Conservation (phyloP, 1,284 basidiomycete species). For the Ceratobasidium sp. region DNA sequence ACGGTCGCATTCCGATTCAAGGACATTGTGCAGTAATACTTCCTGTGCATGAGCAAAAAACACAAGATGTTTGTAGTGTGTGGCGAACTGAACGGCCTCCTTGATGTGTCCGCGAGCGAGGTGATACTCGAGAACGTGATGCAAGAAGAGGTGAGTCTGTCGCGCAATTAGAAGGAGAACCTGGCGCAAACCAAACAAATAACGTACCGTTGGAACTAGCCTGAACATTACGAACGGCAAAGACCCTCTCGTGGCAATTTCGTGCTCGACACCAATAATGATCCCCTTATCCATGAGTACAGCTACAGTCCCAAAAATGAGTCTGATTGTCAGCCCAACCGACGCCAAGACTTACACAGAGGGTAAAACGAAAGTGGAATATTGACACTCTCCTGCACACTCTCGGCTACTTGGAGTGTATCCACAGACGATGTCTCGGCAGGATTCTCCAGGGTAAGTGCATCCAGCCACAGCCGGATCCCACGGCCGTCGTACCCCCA, state of each 20-base stretch:
- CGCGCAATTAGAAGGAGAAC: constrained; percentile 1
- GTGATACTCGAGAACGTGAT: constrained; percentile 90
- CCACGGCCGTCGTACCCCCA: constrained; percentile 96
- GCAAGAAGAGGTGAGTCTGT: constrained; percentile 94
- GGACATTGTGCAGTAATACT: constrained; percentile 91
- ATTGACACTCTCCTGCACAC: constrained; percentile 91
- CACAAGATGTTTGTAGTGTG: constrained; percentile 87
- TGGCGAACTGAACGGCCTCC: constrained; percentile 88
- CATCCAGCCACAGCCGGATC: constrained; percentile 96
- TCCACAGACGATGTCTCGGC: constrained; percentile 52
- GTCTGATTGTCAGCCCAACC: constrained; percentile 16
- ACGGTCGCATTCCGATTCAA: constrained; percentile 85
- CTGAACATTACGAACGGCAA: constrained; percentile 94
- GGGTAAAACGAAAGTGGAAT: constrained; percentile 96
- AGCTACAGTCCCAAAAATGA: constrained; percentile 64
- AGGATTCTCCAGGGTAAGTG: constrained; percentile 83
- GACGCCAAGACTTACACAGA: constrained; percentile 75
- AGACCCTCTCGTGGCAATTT: constrained; percentile 80
- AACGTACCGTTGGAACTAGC: constrained; percentile 85
- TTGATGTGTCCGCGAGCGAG: constrained; percentile 77
- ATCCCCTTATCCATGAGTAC: constrained; percentile 99
- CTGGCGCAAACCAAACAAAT: not conserved
- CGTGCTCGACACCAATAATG: constrained; percentile 95
- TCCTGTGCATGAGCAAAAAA: constrained; percentile 97
- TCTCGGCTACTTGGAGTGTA: constrained; percentile 63